These are phyloP conservation scores for Kalanchoe fedtschenkoi DNA, from an alignment of 164 flowering plant species.

Conservation along the genomic window DNA sequence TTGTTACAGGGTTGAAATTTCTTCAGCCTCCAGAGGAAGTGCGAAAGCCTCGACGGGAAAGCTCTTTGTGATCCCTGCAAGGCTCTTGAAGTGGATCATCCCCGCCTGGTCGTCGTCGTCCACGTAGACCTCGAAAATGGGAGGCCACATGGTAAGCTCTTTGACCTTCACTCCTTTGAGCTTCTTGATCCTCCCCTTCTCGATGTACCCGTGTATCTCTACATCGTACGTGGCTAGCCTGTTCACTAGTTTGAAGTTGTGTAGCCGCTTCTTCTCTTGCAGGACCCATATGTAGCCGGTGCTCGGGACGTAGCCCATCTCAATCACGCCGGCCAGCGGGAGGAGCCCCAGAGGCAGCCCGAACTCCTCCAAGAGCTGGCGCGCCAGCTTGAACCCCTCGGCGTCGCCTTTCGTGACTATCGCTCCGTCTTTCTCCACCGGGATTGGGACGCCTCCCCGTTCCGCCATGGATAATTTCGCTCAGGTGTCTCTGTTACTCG, in stretches of 20 bases:
- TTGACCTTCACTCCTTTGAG: constrained; percentile 34
- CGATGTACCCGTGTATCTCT: constrained; percentile 11
- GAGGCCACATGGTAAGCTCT: constrained; percentile 29
- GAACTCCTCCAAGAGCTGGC: constrained; percentile 15
- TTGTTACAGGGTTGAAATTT: too few species aligned
- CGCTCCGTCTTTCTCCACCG: constrained; percentile 24
- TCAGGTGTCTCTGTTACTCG: too few species aligned
- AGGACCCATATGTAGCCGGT: constrained; percentile 24
- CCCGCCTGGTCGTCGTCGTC: constrained; percentile 18
- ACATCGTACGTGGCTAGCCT: constrained; percentile 22
- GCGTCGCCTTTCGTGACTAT: constrained; percentile 21
- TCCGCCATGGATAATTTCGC: too few species aligned
- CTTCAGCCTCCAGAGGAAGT: too few species aligned
- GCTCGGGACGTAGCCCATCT: constrained; percentile 18
- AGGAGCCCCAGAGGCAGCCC: constrained; percentile 24
- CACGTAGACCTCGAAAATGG: constrained; percentile 16
- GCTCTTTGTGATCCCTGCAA: constrained; percentile 24
- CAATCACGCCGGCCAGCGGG: constrained; percentile 19
- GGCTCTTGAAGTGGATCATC: constrained; percentile 26
- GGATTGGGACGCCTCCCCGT: too few species aligned
- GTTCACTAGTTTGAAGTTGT: constrained; percentile 19
- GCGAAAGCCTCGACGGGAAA: constrained; percentile 29
- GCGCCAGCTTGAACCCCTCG: constrained; percentile 21
- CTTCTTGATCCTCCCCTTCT: constrained; percentile 24
- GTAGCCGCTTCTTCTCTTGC: constrained; percentile 23